Percentiles rank a stretch among this genome's conserved stretches.
Conservation (phyloP, 176 grass and related monocot genomes). For the Oryza glumipatula region DNA sequence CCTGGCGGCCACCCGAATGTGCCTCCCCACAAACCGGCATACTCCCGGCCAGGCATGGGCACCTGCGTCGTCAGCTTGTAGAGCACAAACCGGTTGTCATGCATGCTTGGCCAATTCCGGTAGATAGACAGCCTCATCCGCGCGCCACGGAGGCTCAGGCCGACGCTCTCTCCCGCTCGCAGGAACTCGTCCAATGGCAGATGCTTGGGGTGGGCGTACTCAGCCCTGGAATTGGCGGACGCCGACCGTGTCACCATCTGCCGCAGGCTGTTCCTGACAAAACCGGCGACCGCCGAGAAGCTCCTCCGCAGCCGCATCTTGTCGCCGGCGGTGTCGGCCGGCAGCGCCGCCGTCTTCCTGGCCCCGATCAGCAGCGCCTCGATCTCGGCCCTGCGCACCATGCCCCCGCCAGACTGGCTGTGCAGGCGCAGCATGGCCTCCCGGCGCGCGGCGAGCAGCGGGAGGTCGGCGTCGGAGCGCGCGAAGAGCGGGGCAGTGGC, state of each 20-base stretch:
- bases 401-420: conserved; percentile 39
- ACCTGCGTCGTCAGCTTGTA: conserved; percentile 72
- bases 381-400: conserved; percentile 45
- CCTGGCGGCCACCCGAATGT: conserved; percentile 85
- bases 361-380: conserved; percentile 36
- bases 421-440: conserved; percentile 65
- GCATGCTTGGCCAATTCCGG: conserved; percentile 81
- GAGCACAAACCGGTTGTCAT: conserved; percentile 70
- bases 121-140: conserved; percentile 62
- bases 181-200: conserved; percentile 60
- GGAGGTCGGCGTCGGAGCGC: conserved; percentile 48
- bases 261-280: conserved; percentile 61
- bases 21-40: conserved; percentile 83
- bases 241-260: conserved; percentile 65
- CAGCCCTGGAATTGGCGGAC: conserved; percentile 36
- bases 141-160: conserved; percentile 57
- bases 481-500: conserved; percentile 62
- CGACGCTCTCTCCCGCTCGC: conserved; percentile 33
- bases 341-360: conserved; percentile 8
- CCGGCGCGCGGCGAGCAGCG: conserved; percentile 59
- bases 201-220: conserved; percentile 57
- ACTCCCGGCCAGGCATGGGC: conserved; percentile 49
- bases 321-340: background rate
- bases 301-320: conserved; percentile 45
- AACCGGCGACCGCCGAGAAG: conserved; percentile 58